These are phyloP conservation scores for Umbellularia californica DNA, from an alignment of 164 flowering plant genomes.

Conservation along the genomic window DNA sequence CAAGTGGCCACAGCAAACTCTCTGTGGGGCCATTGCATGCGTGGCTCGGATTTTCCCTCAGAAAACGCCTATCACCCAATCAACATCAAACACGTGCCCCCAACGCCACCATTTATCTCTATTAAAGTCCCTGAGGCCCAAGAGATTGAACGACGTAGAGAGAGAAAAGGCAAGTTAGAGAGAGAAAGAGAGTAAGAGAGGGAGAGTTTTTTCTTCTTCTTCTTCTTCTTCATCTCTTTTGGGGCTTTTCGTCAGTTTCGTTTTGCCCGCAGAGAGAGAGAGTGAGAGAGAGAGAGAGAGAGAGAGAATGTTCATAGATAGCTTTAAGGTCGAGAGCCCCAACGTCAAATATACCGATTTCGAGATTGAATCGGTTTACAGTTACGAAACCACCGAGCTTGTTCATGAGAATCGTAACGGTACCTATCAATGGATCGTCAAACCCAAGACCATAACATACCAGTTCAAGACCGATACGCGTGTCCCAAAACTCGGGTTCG, in stretches of 20 bases:
- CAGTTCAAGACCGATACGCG: constrained; percentile 78
- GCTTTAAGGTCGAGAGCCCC: constrained; percentile 84
- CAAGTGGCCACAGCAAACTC: too few relatives aligned
- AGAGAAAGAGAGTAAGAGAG: too few relatives aligned
- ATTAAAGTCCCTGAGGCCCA: too few relatives aligned
- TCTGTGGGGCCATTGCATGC: too few relatives aligned
- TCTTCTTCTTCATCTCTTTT: too few relatives aligned
- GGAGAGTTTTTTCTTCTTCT: too few relatives aligned
- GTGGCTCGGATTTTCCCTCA: too few relatives aligned
- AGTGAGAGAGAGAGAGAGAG: constrained; percentile 4
- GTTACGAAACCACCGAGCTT: constrained; percentile 88
- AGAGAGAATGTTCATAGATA: constrained; percentile 81
- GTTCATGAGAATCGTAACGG: constrained; percentile 86
- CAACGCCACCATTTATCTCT: too few relatives aligned
- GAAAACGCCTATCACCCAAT: too few relatives aligned
- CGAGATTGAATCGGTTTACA: constrained; percentile 77
- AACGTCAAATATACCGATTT: constrained; percentile 78
- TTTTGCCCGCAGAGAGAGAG: background rate
- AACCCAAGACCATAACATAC: constrained; percentile 83
- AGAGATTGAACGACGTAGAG: too few relatives aligned
- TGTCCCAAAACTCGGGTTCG: constrained; percentile 90
- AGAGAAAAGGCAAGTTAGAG: too few relatives aligned
- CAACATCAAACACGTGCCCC: too few relatives aligned
- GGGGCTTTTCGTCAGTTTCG: background rate
- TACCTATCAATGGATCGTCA: constrained; percentile 80